Conservation (phyloP, 1,284 basidiomycete genomes). For the Mycena sp. region DNA sequence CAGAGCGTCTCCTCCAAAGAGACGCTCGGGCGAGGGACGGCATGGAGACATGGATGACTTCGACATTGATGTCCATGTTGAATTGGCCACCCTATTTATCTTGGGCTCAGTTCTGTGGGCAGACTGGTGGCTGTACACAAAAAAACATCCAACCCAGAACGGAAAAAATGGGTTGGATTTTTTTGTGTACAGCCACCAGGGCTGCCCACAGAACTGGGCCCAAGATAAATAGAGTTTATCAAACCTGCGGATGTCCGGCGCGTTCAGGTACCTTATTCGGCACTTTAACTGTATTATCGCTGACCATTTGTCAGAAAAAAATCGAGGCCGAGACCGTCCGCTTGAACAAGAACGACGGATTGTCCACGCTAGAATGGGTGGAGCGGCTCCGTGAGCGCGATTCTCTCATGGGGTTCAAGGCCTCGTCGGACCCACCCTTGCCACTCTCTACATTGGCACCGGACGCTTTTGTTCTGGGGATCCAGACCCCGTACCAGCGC, state of each 20-base stretch:
- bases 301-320: slow-evolving; percentile 12
- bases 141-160: no score
- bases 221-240: slow-evolving; percentile 16
- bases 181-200: no score
- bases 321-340: slow-evolving; percentile 30
- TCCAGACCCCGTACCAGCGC: slow-evolving; percentile 31
- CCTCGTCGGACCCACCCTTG: slow-evolving; percentile 7
- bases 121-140: no score
- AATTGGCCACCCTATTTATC: no score
- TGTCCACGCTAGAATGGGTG: slow-evolving; percentile 26
- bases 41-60: no score
- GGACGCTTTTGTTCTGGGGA: slow-evolving; percentile 25
- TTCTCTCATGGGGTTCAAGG: slow-evolving; percentile 24
- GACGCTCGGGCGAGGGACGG: no score
- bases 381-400: slow-evolving; percentile 10
- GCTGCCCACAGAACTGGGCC: no score
- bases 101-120: no score
- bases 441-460: slow-evolving; percentile 2
- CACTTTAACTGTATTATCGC: neutral
- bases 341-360: slow-evolving; percentile 22
- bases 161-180: no score
- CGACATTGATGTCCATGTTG: no score
- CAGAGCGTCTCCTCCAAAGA: no score
- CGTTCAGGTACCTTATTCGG: slow-evolving; percentile 9
- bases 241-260: slow-evolving; percentile 4